These are phyloP conservation scores for Nelumbo lutea DNA, from an alignment of 164 flowering plant genomes.

Conservation along the genomic window DNA sequence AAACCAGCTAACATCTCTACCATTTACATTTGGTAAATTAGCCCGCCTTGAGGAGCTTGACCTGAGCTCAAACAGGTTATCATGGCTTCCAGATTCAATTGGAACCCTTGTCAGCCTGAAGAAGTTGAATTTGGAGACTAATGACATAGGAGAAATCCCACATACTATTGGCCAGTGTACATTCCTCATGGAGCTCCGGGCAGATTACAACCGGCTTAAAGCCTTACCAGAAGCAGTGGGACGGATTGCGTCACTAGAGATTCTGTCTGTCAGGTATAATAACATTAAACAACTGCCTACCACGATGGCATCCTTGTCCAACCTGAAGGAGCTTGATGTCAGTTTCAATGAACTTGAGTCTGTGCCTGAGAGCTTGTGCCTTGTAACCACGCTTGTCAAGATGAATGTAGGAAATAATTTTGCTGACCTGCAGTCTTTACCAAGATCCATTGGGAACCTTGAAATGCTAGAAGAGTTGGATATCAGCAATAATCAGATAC, in stretches of 20 bases:
- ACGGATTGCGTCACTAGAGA: slow-evolving; percentile 56
- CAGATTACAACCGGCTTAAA: slow-evolving; percentile 76
- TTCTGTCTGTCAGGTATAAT: slow-evolving; percentile 69
- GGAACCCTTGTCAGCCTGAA: slow-evolving; percentile 64
- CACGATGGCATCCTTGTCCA: slow-evolving; percentile 66
- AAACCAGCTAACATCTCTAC: slow-evolving; percentile 55
- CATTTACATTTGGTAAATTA: slow-evolving; percentile 49
- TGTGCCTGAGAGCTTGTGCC: slow-evolving; percentile 83
- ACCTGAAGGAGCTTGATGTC: slow-evolving; percentile 67
- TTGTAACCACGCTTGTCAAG: slow-evolving; percentile 70
- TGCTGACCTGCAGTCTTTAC: slow-evolving; percentile 62
- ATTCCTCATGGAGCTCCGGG: slow-evolving; percentile 68
- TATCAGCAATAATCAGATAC: slow-evolving; percentile 83
- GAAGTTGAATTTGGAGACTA: slow-evolving; percentile 60
- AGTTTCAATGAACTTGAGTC: slow-evolving; percentile 92
- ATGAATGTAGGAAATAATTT: slow-evolving; percentile 76
- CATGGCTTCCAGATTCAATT: slow-evolving; percentile 52
- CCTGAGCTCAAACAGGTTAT: slow-evolving; percentile 57
- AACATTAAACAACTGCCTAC: slow-evolving; percentile 76
- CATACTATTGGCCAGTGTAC: slow-evolving; percentile 65
- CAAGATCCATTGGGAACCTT: slow-evolving; percentile 82
- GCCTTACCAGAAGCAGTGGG: slow-evolving; percentile 95
- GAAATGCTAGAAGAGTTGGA: slow-evolving; percentile 84
- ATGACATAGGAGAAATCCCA: slow-evolving; percentile 81
- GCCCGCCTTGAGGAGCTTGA: slow-evolving; percentile 61